phyloP scores from a whole-genome alignment of 2,329 filamentous ascomycete species.

The Cladosporium halotolerans region DNA sequence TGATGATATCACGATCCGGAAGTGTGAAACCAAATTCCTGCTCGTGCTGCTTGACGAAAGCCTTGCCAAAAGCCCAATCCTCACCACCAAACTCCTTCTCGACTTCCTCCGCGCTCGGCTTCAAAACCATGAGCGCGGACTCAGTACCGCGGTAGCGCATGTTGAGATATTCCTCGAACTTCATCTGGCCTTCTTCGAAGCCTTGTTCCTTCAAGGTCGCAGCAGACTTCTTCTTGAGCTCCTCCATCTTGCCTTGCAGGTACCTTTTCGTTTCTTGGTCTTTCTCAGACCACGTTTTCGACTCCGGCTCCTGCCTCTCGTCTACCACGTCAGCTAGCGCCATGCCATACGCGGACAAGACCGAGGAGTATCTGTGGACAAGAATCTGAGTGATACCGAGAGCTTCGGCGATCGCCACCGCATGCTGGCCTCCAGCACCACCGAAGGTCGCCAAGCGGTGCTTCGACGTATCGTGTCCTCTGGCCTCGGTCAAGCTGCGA shows the following conservation, averaged over 20 bases:
- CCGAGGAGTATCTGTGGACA: constrained; percentile 79
- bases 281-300: constrained; percentile 53
- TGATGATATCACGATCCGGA: constrained; percentile 75
- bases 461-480: constrained; percentile 83
- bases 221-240: constrained; percentile 69
- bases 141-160: constrained; percentile 89
- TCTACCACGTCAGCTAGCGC: constrained; percentile 88
- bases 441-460: constrained; percentile 90
- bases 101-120: constrained; percentile 58
- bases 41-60: constrained; percentile 79
- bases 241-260: constrained; percentile 67
- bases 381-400: constrained; percentile 81
- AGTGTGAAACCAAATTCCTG: constrained; percentile 92
- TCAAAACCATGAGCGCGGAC: constrained; percentile 82
- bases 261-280: constrained; percentile 52
- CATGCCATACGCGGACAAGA: constrained; percentile 88
- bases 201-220: constrained; percentile 67
- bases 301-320: constrained; percentile 74
- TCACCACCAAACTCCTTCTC: constrained; percentile 56
- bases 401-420: constrained; percentile 81
- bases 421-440: constrained; percentile 85
- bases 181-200: constrained; percentile 66
- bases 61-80: constrained; percentile 75
- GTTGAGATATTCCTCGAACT: constrained; percentile 88
- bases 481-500: constrained; percentile 81